Base-by-base conservation (phyloP, 192 early-diverging fungal genomes). In the Borealophlyctis nickersoniae region DNA sequence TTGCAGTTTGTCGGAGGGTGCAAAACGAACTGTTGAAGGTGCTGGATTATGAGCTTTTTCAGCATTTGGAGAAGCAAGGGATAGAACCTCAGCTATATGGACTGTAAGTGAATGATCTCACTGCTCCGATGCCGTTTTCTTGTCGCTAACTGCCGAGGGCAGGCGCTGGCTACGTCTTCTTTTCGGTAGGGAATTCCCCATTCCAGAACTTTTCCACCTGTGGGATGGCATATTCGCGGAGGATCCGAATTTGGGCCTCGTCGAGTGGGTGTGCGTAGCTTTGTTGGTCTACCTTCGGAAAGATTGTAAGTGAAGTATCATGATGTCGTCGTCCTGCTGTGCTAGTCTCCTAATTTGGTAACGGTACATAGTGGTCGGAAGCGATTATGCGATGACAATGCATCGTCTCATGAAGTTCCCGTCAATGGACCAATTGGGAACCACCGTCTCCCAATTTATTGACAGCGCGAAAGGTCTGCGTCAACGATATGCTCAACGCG, bases 21-120 rank as follows among this genome's bases (percentile, higher is more conserved):
- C 84, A 92, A 70, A 74, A 88, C 64, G 79, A 91, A 31, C 72
- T 87, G 63, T 73, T 98, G 32, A 74, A 75, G 49, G 70, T 60
- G 16, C 73, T 94, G 22, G 95, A 98, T 67, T 72, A 76, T 24
- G 80, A 84, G 26, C 78, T 96, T 26, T 89, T 81, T 33, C 45
- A 66, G n/a, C 91, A 92, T 59, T 62, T 98, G 49, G 79, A 75
- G 50, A 63, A 62, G 27, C 80, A 92, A 52, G 82, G 84, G 5
- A 92, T 98, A 45, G 93, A 98, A 67, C 95, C 95, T 16, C 95
- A 98, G 69, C 77, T 98, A 16, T 98, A 90, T 80, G 95, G 91
- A 48, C 84, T 96, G 87, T 86, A 85, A 60, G 85, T 73, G 27
- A 27, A 0, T 22, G 31, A 2, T 48, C 2, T 5, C 16, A 31